Base-by-base conservation (phyloP, 2,329 filamentous ascomycete genomes). In the Nemania sp. region DNA sequence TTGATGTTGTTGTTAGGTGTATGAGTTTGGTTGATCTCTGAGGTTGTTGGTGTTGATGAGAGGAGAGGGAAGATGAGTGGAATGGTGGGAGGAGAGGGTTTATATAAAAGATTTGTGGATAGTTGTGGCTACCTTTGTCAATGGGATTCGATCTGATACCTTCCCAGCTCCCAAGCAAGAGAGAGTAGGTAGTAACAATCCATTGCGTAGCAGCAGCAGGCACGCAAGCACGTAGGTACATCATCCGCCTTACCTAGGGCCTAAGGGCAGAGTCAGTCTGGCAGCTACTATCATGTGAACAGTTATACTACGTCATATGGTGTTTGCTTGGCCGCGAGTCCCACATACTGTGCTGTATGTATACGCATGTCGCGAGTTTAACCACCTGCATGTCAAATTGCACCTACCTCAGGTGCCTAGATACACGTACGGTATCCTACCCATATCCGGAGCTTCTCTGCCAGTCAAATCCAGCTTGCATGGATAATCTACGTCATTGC, bases 401-500 rank as follows among this genome's bases (percentile, higher is more conserved):
- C 7, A 29, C 25, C 25, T 29, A 29, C 25, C 25, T 29, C 7
- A 29, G 25, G 25, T 29, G 25, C 25, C 25, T 29, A 29, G 25
- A 29, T 29, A 29, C 25, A 29, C 25, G 25, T 29, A 29, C 25
- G 7, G 25, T 29, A 29, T 29, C 25, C 7, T 29, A 29, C 4
- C 25, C 25, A 7, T 7, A 5, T 25, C 37, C 35, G 29, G 17
- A 32, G 57, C 13, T 45, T 37, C 35, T 45, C 42, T 42, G 46
- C 34, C 18, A 42, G 49, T 29, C n/a, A 35, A 45, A 47, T 34
- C 48, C 4, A 40, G 13, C 34, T 29, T 46, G 25, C 46, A 18
- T 49, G 29, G 35, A 39, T 34, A 20, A n/a, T 50, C 57, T 57
- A 63, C 60, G 60, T 63, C 60, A 63, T 57, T 45, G 20, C 46